Conservation (phyloP, 768 basidiomycete species). For the Rubroboletus satanas region DNA sequence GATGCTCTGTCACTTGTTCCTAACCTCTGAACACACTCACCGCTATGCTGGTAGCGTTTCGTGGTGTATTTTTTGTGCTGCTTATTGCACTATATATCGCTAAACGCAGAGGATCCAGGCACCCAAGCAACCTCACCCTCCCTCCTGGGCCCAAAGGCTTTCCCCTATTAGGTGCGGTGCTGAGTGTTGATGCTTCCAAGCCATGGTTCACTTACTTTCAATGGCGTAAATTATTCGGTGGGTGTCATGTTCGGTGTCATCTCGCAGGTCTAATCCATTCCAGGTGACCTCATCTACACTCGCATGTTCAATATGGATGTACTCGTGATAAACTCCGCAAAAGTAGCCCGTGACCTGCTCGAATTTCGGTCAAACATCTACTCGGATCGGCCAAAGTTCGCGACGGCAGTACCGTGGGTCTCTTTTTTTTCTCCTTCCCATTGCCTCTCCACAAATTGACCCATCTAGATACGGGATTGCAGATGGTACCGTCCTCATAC, state of each 20-base stretch:
- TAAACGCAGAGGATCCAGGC: background rate
- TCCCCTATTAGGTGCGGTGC: constrained; percentile 27
- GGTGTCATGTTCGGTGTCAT: background rate
- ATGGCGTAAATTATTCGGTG: constrained; percentile 29
- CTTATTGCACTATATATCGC: constrained; percentile 14
- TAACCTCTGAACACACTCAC: background rate
- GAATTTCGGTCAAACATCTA: constrained; percentile 30
- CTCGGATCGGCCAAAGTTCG: constrained; percentile 32
- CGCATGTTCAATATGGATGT: constrained; percentile 23
- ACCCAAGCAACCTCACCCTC: constrained; percentile 22
- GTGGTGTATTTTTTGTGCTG: constrained; percentile 3
- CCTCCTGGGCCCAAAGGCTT: constrained; percentile 53
- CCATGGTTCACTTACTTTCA: constrained; percentile 35
- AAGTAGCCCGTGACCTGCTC: constrained; percentile 27
- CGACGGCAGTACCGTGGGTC: constrained; percentile 20
- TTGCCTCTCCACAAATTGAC: background rate
- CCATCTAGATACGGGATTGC: constrained; percentile 31
- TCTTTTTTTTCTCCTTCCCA: background rate
- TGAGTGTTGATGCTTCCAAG: constrained; percentile 24
- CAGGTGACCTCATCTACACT: constrained; percentile 23
- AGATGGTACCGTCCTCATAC: constrained; percentile 32
- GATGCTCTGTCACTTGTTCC: background rate
- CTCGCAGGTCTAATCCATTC: background rate
- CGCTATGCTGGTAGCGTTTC: constrained; percentile 1
- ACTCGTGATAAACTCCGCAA: constrained; percentile 27